These are phyloP conservation scores for Zanthoxylum bungeanum DNA, from an alignment of 345 rosid species.

Conservation along the genomic window DNA sequence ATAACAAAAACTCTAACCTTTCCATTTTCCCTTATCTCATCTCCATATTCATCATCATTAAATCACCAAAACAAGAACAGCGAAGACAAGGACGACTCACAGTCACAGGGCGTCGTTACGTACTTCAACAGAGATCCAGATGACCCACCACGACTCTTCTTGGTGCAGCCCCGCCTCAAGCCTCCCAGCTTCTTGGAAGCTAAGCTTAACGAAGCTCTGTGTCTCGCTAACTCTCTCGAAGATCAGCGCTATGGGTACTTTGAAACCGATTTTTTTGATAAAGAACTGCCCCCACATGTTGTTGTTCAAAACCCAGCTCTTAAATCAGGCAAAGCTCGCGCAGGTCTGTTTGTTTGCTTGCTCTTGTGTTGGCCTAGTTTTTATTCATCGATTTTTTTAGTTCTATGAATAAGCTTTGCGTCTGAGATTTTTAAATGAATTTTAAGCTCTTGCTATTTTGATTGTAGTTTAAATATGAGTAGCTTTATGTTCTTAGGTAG, in stretches of 20 bases:
- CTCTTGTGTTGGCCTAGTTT: not conserved
- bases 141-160: constrained; percentile 69
- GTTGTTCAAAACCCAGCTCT: constrained; percentile 81
- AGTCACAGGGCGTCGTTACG: constrained; percentile 23
- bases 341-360: constrained; percentile 36
- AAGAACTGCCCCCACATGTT: constrained; percentile 69
- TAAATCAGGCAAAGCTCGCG: constrained; percentile 59
- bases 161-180: constrained; percentile 86
- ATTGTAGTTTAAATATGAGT: not conserved
- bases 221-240: constrained; percentile 88
- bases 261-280: constrained; percentile 60
- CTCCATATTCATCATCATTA: constrained; percentile 31
- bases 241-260: constrained; percentile 90
- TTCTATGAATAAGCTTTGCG: not conserved
- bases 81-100: constrained; percentile 9
- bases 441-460: not conserved
- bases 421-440: not conserved
- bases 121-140: constrained; percentile 59
- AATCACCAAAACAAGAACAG: constrained; percentile 9
- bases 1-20: not conserved
- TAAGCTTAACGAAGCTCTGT: constrained; percentile 85
- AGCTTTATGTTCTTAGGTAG: not conserved
- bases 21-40: not conserved
- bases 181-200: constrained; percentile 65
- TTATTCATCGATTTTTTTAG: not conserved